phyloP scores from a whole-genome alignment of 2,329 filamentous ascomycete species.

The Dryadomyces quercivorus region DNA sequence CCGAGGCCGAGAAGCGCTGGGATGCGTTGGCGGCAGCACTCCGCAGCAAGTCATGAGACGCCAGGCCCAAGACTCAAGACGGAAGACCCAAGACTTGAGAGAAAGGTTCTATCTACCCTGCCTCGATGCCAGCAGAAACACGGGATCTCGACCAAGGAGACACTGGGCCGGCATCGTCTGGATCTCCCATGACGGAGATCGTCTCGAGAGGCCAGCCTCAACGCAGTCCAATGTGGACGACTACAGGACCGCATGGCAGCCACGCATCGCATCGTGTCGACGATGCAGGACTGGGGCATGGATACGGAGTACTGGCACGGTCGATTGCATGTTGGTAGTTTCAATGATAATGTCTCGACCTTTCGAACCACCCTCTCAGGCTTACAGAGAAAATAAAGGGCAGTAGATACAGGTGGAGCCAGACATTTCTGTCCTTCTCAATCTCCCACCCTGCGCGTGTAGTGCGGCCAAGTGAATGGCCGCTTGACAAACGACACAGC shows the following conservation, averaged over 20 bases:
- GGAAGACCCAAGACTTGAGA: too few species aligned
- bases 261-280: too few species aligned
- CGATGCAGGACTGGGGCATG: too few species aligned
- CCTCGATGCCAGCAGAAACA: too few species aligned
- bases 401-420: constrained; percentile 72
- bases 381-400: constrained; percentile 53
- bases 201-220: too few species aligned
- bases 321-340: not conserved
- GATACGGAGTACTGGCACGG: too few species aligned
- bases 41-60: not conserved
- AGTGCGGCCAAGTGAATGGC: constrained; percentile 42
- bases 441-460: constrained; percentile 50
- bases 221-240: too few species aligned
- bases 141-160: too few species aligned
- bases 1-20: constrained; percentile 52
- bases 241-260: too few species aligned
- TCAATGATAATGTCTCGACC: constrained; percentile 50
- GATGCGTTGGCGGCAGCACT: constrained; percentile 36
- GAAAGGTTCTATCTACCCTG: too few species aligned
- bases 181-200: not conserved
- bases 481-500: constrained; percentile 7
- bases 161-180: not conserved
- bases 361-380: constrained; percentile 76
- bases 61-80: not conserved
- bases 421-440: constrained; percentile 18